Conservation (phyloP, 2,329 filamentous ascomycete genomes). For the Fusarium albidum region DNA sequence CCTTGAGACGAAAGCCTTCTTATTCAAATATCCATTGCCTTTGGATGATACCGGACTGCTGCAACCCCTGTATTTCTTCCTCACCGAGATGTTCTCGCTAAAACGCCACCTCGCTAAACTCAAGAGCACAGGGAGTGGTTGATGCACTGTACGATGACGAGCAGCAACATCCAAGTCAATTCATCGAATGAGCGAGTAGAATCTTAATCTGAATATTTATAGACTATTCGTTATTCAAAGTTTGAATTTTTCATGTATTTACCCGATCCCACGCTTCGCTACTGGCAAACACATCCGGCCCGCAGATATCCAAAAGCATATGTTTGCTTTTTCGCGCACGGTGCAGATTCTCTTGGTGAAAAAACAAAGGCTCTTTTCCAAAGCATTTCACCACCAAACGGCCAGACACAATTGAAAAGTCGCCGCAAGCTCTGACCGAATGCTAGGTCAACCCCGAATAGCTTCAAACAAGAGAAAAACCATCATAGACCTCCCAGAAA, state of each 20-base stretch:
- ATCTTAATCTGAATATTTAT: neutral
- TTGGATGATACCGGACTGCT: too few species aligned
- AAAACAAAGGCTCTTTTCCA: constrained; percentile 1
- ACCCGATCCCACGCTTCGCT: neutral
- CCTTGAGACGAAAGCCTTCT: too few species aligned
- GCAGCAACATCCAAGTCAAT: too few species aligned
- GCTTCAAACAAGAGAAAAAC: neutral
- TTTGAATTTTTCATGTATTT: too few species aligned
- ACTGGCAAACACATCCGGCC: neutral
- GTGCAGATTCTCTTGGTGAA: constrained; percentile 25
- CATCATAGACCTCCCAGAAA: neutral
- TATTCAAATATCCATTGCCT: too few species aligned
- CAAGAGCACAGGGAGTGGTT: neutral
- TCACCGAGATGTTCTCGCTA: neutral
- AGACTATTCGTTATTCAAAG: too few species aligned
- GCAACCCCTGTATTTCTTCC: too few species aligned
- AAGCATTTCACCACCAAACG: constrained; percentile 1
- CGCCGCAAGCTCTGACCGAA: neutral
- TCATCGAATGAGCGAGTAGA: neutral
- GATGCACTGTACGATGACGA: neutral
- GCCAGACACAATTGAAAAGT: neutral
- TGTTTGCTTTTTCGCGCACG: constrained; percentile 32
- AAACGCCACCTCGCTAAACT: neutral
- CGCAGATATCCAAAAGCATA: too few species aligned
- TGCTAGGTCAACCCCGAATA: neutral